Evolutionary conservation across 208 protist genomes (phyloP), one percentile per base, ranked within the genome.

Genomic region (Acanthamoeba sp.): DNA sequence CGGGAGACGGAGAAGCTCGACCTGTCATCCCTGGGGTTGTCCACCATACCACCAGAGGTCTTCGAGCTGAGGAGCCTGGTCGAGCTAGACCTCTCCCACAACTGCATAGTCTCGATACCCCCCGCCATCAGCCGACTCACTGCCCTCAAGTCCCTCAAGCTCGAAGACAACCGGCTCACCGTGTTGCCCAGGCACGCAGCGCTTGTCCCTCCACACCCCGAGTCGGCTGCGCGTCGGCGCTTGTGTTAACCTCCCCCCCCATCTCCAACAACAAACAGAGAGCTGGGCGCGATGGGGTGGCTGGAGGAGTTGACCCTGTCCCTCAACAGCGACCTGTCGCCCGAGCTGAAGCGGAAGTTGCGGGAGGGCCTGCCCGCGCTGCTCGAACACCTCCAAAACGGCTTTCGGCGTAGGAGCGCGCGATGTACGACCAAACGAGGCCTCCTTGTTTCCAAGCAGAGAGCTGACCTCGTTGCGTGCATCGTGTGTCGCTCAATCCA

Each of bases 261-360:
- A 16, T 52, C n/a, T n/a, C n/a, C n/a, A n/a, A 52, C 45, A 16
- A 3, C 6, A 9, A 52, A 62, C 66, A 76, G 66, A 20, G 66
- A 76, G 48, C 5, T 87, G 36, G 78, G 78, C 40, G 48, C 24
- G 42, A 87, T 87, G 78, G 29, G 27, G 32, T 34, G 48, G 42
- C 42, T 87, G 38, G 48, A 87, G 32, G 78, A 87, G 48, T 9
- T 87, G 42, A 87, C 78, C 12, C 78, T 87, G 10, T 48, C 78
- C 9, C 48, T 87, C 42, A 87, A 87, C 78, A 34, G 38, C 5
- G 42, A 87, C 5, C 78, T 87, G 24, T 50, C 9, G 27, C 38
- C 78, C 16, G 38, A 4, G 3, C 78, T 87, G 27, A 87, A 87
- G 78, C 78, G 78, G 0, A 87, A 87, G 78, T 0, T 38, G n/a